Evolutionary conservation across 345 rosid genomes (phyloP).

Genomic region (Linum usitatissimum): DNA sequence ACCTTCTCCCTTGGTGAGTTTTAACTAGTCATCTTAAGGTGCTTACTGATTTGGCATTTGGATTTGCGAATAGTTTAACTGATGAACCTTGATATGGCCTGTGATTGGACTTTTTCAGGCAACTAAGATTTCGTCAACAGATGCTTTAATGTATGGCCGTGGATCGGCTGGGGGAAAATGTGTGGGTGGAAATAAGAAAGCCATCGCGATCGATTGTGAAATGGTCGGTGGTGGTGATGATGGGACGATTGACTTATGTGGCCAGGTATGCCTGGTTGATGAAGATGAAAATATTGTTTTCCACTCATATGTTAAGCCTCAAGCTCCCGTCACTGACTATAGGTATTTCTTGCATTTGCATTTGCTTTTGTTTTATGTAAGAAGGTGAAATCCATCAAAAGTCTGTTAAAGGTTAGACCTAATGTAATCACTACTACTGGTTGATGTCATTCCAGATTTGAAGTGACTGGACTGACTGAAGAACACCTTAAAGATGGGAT

Average conservation of each 20-base stretch:
- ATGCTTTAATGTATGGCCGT: slow-evolving; percentile 3
- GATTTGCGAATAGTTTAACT: not conserved
- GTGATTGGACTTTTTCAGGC: slow-evolving; percentile 19
- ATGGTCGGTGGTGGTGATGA: slow-evolving; percentile 70
- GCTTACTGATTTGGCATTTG: not conserved
- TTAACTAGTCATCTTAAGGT: not conserved
- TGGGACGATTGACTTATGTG: slow-evolving; percentile 48
- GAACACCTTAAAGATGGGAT: slow-evolving; percentile 50
- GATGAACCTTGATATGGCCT: not conserved
- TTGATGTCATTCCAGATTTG: slow-evolving; percentile 29
- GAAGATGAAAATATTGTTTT: slow-evolving; percentile 56
- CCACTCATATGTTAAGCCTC: slow-evolving; percentile 49
- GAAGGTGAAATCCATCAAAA: not conserved
- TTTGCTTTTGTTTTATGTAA: slow-evolving; percentile 5
- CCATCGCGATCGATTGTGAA: slow-evolving; percentile 61
- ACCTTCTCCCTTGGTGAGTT: slow-evolving; percentile 46
- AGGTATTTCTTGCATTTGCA: slow-evolving; percentile 25
- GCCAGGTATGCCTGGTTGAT: slow-evolving; percentile 57
- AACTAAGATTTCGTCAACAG: slow-evolving; percentile 13
- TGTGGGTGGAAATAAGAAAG: slow-evolving; percentile 23
- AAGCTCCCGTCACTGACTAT: slow-evolving; percentile 42
- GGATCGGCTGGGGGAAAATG: slow-evolving; percentile 9
- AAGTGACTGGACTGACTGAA: slow-evolving; percentile 58
- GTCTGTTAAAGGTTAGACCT: not conserved
- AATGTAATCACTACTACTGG: slow-evolving; percentile 1